Evolutionary conservation across 2,329 filamentous ascomycete genomes (phyloP).

Genomic region (Ophiobolus disseminans): DNA sequence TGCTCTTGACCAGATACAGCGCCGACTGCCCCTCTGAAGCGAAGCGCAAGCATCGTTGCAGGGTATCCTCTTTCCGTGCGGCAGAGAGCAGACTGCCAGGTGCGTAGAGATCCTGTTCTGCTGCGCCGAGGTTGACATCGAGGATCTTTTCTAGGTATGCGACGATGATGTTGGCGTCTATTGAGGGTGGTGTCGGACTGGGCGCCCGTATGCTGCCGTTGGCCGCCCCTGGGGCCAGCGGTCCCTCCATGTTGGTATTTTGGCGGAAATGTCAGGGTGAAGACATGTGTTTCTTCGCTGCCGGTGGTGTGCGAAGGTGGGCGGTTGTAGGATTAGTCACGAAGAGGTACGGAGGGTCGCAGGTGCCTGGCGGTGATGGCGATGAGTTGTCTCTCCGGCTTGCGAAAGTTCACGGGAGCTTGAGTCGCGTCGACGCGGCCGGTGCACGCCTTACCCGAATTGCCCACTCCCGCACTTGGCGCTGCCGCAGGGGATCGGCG

Average conservation of each 20-base stretch:
- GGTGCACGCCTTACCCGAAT: slow-evolving; percentile 15
- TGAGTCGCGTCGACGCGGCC: slow-evolving; percentile 21
- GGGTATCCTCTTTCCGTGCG: slow-evolving; percentile 74
- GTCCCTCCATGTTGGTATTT: slow-evolving; percentile 50
- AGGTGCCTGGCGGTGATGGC: slow-evolving; percentile 25
- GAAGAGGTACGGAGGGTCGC: slow-evolving; percentile 11
- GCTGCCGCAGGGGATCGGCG: slow-evolving; percentile 31
- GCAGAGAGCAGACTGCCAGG: slow-evolving; percentile 83
- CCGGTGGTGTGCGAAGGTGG: slow-evolving; percentile 13
- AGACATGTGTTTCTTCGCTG: slow-evolving; percentile 44
- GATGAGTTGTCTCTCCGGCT: slow-evolving; percentile 29
- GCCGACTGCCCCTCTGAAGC: slow-evolving; percentile 86
- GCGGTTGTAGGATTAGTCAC: slow-evolving; percentile 7
- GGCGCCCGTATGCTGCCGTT: slow-evolving; percentile 49
- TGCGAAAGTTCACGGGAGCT: slow-evolving; percentile 19
- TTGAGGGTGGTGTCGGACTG: slow-evolving; percentile 47
- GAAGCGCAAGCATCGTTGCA: slow-evolving; percentile 87
- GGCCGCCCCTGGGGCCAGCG: slow-evolving; percentile 49
- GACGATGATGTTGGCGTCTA: slow-evolving; percentile 58
- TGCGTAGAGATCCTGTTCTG: slow-evolving; percentile 78
- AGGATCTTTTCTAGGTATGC: slow-evolving; percentile 58
- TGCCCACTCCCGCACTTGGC: slow-evolving; percentile 24
- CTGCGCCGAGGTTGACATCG: slow-evolving; percentile 57
- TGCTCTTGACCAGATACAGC: slow-evolving; percentile 89
- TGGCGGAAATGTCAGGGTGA: slow-evolving; percentile 29